Conservation (phyloP, 2,329 filamentous ascomycete species). For the Pezicula carpinea region DNA sequence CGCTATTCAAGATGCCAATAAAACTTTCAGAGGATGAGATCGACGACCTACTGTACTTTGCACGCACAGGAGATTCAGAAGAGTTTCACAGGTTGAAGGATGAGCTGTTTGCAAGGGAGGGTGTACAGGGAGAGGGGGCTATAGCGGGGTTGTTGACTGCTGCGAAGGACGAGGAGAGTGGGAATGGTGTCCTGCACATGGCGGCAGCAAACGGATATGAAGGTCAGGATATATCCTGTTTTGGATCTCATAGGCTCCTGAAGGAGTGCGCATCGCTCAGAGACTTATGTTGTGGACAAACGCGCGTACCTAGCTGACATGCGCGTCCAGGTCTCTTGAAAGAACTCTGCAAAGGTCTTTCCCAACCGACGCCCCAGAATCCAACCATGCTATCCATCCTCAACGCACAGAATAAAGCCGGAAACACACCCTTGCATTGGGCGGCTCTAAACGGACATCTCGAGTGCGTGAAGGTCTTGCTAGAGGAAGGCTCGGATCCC, state of each 20-base stretch:
- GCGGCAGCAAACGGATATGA: constrained; percentile 84
- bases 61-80: constrained; percentile 69
- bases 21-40: constrained; percentile 71
- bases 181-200: constrained; percentile 82
- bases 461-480: constrained; percentile 69
- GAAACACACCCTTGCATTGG: constrained; percentile 93
- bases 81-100: constrained; percentile 60
- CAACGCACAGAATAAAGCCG: constrained; percentile 70
- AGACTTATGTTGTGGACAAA: not conserved
- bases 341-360: constrained; percentile 38
- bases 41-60: constrained; percentile 86
- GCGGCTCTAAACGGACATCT: constrained; percentile 86
- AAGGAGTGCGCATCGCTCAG: too few species aligned
- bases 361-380: constrained; percentile 24
- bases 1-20: constrained; percentile 19
- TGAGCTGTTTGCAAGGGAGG: constrained; percentile 57
- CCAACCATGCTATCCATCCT: constrained; percentile 43
- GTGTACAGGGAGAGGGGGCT: constrained; percentile 32
- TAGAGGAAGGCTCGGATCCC: constrained; percentile 73
- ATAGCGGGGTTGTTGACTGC: constrained; percentile 62
- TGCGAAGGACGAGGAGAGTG: constrained; percentile 69
- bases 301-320: not conserved
- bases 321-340: constrained; percentile 36
- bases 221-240: constrained; percentile 44
- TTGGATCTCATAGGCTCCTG: not conserved